A percentile compares a stretch with the other conserved stretches of the same genome.
These are phyloP conservation scores for Geotrichum citri-aurantii DNA, from an alignment of 1,139 yeast species.

Conservation along the genomic window DNA sequence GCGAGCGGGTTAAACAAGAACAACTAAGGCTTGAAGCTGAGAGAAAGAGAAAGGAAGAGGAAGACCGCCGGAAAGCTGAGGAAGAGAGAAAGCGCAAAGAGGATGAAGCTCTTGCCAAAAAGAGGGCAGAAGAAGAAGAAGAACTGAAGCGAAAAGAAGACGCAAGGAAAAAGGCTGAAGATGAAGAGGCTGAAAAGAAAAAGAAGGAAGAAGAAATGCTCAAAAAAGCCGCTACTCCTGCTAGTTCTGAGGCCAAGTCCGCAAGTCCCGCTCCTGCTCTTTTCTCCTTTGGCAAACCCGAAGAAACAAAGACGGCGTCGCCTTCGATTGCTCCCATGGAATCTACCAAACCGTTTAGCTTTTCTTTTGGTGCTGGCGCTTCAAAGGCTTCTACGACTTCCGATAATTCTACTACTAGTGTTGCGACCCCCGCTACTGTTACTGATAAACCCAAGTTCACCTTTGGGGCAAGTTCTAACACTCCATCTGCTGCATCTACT, in stretches of 20 bases:
- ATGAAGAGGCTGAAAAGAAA: slow-evolving; percentile 1
- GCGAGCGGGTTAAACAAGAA: slow-evolving; percentile 1
- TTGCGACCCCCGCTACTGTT: slow-evolving; percentile 1
- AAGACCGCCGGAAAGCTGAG: slow-evolving; percentile 1
- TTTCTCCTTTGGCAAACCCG: not conserved
- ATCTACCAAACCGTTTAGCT: not conserved
- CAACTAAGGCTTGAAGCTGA: slow-evolving; percentile 10
- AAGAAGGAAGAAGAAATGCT: slow-evolving; percentile 7
- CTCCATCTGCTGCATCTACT: slow-evolving; percentile 2
- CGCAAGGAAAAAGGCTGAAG: slow-evolving; percentile 7
- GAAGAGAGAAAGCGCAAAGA: slow-evolving; percentile 12
- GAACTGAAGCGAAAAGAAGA: slow-evolving; percentile 9
- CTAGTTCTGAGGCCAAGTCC: not conserved
- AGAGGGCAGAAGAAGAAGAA: not conserved
- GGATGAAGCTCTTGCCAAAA: not conserved
- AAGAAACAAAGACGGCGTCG: slow-evolving; percentile 6
- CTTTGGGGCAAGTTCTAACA: not conserved
- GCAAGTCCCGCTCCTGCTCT: not conserved
- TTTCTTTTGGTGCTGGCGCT: not conserved
- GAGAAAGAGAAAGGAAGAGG: slow-evolving; percentile 6
- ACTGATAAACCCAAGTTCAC: not conserved
- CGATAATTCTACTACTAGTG: not conserved
- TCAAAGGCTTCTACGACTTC: not conserved
- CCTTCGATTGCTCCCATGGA: not conserved
- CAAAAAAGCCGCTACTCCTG: not conserved